These are phyloP conservation scores for Macroventuria anomochaeta DNA, from an alignment of 2,329 filamentous ascomycete genomes.

Conservation along the genomic window DNA sequence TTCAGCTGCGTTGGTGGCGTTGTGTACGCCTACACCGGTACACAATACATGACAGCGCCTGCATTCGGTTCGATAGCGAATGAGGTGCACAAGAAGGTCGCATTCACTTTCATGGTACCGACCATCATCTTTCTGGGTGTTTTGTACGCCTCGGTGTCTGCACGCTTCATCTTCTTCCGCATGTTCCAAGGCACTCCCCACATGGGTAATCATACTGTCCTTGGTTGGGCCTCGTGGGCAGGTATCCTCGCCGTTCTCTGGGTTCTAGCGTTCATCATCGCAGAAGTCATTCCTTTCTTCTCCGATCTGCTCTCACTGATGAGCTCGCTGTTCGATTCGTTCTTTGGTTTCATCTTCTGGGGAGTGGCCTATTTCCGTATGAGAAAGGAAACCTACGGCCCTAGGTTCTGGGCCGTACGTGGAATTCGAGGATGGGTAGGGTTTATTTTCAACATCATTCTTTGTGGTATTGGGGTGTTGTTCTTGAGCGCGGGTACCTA, in stretches of 20 bases:
- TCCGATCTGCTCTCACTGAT: constrained; percentile 75
- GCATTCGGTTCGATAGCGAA: constrained; percentile 85
- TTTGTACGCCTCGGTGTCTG: constrained; percentile 87
- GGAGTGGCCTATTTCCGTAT: constrained; percentile 80
- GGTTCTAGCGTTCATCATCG: constrained; percentile 90
- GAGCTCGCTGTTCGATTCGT: constrained; percentile 90
- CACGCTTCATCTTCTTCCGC: constrained; percentile 91
- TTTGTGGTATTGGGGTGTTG: constrained; percentile 78
- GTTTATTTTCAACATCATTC: constrained; percentile 71
- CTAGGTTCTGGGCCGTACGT: constrained; percentile 60
- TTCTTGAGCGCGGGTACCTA: constrained; percentile 87
- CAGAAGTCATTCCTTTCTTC: constrained; percentile 94
- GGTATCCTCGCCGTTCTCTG: constrained; percentile 76
- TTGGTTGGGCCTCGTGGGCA: constrained; percentile 82
- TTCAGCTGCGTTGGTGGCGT: constrained; percentile 83
- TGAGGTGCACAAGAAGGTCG: constrained; percentile 79
- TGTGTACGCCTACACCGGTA: constrained; percentile 86
- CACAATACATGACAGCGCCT: constrained; percentile 84
- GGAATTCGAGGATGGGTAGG: constrained; percentile 62
- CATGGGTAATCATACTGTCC: constrained; percentile 77
- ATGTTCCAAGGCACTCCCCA: constrained; percentile 81
- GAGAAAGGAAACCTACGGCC: constrained; percentile 68
- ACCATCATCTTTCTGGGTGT: constrained; percentile 92
- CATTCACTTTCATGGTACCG: constrained; percentile 94
- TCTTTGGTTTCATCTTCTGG: constrained; percentile 97